Base-by-base conservation (phyloP, 495 filamentous ascomycete species). In the Penicillium antarcticum region DNA sequence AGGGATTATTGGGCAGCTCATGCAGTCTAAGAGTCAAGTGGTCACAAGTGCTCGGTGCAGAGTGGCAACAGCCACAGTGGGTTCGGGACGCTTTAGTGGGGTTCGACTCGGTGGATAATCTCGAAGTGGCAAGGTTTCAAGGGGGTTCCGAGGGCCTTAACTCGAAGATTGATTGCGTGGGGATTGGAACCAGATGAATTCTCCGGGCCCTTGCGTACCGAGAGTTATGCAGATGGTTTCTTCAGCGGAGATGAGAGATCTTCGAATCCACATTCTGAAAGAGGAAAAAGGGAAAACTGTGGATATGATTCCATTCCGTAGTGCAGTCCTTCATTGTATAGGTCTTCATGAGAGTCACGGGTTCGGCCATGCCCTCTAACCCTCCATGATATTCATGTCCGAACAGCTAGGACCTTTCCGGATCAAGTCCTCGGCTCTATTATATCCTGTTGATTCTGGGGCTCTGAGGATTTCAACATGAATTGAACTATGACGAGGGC, bases 11-110 rank as follows among this genome's bases (percentile, higher is more conserved):
- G 2, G 26, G 6, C 7, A 29, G 26, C 26, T 29, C 26, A 29
- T 29, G 26, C 26, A 9, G 26, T 7, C 9, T 10, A 10, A 29
- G 26, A 1, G 26, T 29, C 5, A 29, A 29, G 26, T 29, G 5
- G 26, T 14, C 33, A 36, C 33, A 41, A 36, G n/a, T 11, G 5
- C 2, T 23, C 31, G 21, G 21, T 23, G 35, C 9, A 29, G 7
- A 44, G 44, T 45, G 50, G 42, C 32, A 40, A 44, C 34, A 61
- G 54, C 58, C 54, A 57, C 55, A 58, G 58, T 61, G 55, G 58
- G 37, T 42, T 34, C 39, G 14, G 10, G 2, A 45, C 24, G 18
- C 34, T 48, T 32, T 32, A 29, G 26, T 29, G 26, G 26, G 26
- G 26, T 29, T 10, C 8, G 26, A 29, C 16, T 52, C 45, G 35